These are phyloP conservation scores for Neoboletus magnificus DNA, from an alignment of 768 basidiomycete genomes.

Conservation along the genomic window DNA sequence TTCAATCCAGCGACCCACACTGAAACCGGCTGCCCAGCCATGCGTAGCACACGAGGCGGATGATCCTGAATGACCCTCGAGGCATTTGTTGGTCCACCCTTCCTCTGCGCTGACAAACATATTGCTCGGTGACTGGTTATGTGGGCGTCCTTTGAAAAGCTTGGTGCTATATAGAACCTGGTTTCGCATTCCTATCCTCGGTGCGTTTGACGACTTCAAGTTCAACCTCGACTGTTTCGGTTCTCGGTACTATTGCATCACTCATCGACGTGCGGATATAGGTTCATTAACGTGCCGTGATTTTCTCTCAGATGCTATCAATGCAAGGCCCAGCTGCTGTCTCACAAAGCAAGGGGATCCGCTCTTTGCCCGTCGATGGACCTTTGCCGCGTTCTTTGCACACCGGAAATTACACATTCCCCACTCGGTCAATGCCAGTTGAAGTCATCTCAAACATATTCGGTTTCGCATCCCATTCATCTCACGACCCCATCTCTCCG, in stretches of 20 bases:
- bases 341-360: neutral
- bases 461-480: constrained; percentile 25
- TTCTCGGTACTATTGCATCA: neutral
- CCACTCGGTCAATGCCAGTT: constrained; percentile 26
- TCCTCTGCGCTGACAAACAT: neutral
- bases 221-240: neutral
- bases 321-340: neutral
- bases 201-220: neutral
- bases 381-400: neutral
- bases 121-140: neutral
- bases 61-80: constrained; percentile 10
- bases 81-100: constrained; percentile 9
- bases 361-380: neutral
- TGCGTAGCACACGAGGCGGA: constrained; percentile 21
- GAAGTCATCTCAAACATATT: constrained; percentile 40
- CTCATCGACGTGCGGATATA: neutral
- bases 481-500: constrained; percentile 25
- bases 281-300: neutral
- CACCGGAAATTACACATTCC: neutral
- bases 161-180: neutral
- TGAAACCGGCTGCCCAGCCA: neutral
- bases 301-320: constrained; percentile 14
- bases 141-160: neutral
- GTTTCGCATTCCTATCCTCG: neutral
- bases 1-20: neutral